These are phyloP conservation scores for Nicotiana paniculata DNA, from an alignment of 257 asterid species.

Conservation along the genomic window DNA sequence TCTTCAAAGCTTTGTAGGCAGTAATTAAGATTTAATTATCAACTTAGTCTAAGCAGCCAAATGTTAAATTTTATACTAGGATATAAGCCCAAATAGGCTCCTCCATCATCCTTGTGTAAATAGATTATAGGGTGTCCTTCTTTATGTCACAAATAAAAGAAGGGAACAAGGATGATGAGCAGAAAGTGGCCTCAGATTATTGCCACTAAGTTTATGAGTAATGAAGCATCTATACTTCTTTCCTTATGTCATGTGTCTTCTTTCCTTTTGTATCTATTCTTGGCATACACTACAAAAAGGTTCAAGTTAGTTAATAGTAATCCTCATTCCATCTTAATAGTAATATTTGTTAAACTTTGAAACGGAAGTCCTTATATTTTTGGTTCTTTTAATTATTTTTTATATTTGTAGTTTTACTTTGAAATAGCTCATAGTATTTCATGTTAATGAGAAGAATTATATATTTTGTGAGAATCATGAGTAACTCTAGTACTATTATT, in stretches of 20 bases:
- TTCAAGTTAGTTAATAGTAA: too few relatives aligned
- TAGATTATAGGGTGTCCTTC: background rate
- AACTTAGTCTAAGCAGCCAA: background rate
- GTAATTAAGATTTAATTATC: background rate
- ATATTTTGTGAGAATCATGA: too few relatives aligned
- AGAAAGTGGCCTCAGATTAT: background rate
- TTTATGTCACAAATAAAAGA: background rate
- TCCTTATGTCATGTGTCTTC: background rate
- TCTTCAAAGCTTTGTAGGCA: slow-evolving; percentile 23
- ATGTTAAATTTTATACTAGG: too few relatives aligned
- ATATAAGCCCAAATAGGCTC: too few relatives aligned
- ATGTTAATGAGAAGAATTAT: background rate
- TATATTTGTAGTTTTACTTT: too few relatives aligned
- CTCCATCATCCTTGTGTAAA: background rate
- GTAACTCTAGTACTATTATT: too few relatives aligned
- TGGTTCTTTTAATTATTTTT: too few relatives aligned
- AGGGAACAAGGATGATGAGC: background rate
- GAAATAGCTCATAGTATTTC: background rate
- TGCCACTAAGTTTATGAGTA: background rate
- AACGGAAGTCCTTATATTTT: background rate
- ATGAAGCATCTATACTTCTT: background rate
- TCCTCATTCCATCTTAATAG: background rate
- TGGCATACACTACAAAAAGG: background rate
- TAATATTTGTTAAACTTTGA: too few relatives aligned
- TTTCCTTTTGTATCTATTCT: background rate